Percentiles rank a stretch among this genome's conserved stretches.
Conservation (phyloP, 257 asterid genomes). For the Solanum chilense region DNA sequence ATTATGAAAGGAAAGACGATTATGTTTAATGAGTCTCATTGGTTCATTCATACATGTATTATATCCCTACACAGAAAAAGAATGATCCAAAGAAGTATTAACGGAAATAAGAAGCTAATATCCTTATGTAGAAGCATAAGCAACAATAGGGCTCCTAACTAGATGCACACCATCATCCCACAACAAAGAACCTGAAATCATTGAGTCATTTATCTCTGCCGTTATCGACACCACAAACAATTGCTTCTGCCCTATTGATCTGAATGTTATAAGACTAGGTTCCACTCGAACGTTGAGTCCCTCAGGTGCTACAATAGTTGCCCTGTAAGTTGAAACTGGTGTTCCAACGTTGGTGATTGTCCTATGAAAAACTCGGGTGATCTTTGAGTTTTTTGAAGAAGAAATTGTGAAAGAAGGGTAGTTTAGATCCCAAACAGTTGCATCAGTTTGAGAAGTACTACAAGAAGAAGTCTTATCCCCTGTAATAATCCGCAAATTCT, state of each 20-base stretch:
- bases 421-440: slow-evolving; percentile 49
- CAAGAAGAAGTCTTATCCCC: slow-evolving; percentile 39
- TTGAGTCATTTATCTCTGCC: background rate
- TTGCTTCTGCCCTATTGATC: slow-evolving; percentile 23
- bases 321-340: slow-evolving; percentile 34
- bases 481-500: slow-evolving; percentile 28
- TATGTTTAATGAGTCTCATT: background rate
- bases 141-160: slow-evolving; percentile 56
- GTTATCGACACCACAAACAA: slow-evolving; percentile 21
- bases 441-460: slow-evolving; percentile 27
- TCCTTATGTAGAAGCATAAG: slow-evolving; percentile 8
- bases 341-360: slow-evolving; percentile 55
- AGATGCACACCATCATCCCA: slow-evolving; percentile 50
- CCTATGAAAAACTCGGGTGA: slow-evolving; percentile 27
- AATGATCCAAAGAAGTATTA: background rate
- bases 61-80: background rate
- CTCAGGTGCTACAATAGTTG: background rate
- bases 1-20: background rate
- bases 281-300: slow-evolving; percentile 23
- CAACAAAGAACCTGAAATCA: slow-evolving; percentile 29
- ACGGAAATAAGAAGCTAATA: background rate
- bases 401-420: slow-evolving; percentile 50
- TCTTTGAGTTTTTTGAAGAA: background rate
- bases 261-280: slow-evolving; percentile 29
- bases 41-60: background rate